These are phyloP conservation scores for Debaryomyces udenii DNA, from an alignment of 1,139 yeast species.

Conservation along the genomic window DNA sequence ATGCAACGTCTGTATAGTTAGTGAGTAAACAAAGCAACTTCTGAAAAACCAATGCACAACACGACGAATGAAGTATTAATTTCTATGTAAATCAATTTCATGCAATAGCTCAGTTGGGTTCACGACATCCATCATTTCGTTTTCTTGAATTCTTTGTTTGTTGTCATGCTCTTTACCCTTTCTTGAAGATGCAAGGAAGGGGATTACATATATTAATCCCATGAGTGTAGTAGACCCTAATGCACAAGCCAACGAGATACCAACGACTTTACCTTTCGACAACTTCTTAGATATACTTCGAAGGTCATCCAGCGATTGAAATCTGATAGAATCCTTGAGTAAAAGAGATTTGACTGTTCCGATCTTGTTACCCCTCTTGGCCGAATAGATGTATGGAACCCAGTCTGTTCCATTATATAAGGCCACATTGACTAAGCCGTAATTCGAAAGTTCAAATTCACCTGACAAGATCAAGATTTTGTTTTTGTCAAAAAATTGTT, in stretches of 20 bases:
- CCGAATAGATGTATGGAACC: constrained; percentile 63
- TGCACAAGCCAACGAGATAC: constrained; percentile 86
- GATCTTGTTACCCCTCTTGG: constrained; percentile 23
- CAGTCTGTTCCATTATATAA: constrained; percentile 70
- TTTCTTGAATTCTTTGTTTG: constrained; percentile 61
- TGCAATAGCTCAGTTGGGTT: constrained; percentile 65
- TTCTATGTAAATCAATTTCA: constrained; percentile 56
- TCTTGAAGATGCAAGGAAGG: constrained; percentile 52
- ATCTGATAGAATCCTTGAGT: constrained; percentile 39
- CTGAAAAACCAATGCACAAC: background rate
- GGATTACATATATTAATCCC: constrained; percentile 62
- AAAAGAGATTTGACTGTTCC: constrained; percentile 40
- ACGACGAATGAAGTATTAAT: constrained; percentile 16
- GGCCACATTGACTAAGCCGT: constrained; percentile 70
- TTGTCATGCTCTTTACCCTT: constrained; percentile 38
- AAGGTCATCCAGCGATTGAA: constrained; percentile 43
- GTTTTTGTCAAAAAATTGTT: constrained; percentile 41
- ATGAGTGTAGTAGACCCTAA: constrained; percentile 74
- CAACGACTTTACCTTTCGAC: constrained; percentile 75
- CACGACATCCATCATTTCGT: constrained; percentile 67
- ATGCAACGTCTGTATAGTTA: background rate
- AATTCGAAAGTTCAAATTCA: constrained; percentile 47
- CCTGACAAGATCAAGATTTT: constrained; percentile 68
- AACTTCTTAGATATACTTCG: constrained; percentile 23
- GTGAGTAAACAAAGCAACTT: background rate